Evolutionary conservation across 176 grass and related monocot species (phyloP).

Genomic region (Paspalum notatum): DNA sequence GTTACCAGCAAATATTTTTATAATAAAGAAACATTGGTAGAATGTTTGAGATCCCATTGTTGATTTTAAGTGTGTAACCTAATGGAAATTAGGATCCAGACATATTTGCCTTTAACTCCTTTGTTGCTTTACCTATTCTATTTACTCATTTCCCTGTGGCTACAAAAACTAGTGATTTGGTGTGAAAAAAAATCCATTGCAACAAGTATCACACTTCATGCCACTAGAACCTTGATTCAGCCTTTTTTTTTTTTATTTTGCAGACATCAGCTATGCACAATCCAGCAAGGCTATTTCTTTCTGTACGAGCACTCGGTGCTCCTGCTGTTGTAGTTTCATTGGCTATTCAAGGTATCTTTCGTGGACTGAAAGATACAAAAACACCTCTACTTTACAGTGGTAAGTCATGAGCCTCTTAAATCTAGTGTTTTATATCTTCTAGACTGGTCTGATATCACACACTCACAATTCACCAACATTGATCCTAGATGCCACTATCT

Average conservation of each 20-base stretch:
- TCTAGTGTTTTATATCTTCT: conserved; percentile 1
- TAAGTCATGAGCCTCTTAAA: not conserved
- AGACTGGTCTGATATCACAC: not conserved
- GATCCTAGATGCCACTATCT: not conserved
- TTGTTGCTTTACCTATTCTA: not conserved
- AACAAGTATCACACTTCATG: not conserved
- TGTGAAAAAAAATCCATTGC: not conserved
- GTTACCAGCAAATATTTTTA: not conserved
- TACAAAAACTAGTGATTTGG: not conserved
- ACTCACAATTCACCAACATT: not conserved
- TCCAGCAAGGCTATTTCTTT: conserved; percentile 30
- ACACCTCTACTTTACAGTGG: conserved; percentile 28
- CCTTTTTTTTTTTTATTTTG: conserved; percentile 4
- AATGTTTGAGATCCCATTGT: not conserved
- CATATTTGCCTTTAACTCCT: not conserved
- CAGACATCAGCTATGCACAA: conserved; percentile 13
- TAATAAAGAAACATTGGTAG: not conserved
- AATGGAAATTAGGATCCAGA: not conserved
- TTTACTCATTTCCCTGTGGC: not conserved
- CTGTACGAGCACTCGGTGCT: conserved; percentile 28
- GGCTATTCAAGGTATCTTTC: conserved; percentile 29
- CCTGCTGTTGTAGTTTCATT: conserved; percentile 30
- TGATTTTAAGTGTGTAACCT: not conserved
- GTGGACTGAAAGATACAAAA: conserved; percentile 27
- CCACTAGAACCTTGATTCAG: not conserved